Evolutionary conservation across 306 rosid species (phyloP), one percentile per base, ranked within the genome.

Genomic region (Trifolium subterraneum): DNA sequence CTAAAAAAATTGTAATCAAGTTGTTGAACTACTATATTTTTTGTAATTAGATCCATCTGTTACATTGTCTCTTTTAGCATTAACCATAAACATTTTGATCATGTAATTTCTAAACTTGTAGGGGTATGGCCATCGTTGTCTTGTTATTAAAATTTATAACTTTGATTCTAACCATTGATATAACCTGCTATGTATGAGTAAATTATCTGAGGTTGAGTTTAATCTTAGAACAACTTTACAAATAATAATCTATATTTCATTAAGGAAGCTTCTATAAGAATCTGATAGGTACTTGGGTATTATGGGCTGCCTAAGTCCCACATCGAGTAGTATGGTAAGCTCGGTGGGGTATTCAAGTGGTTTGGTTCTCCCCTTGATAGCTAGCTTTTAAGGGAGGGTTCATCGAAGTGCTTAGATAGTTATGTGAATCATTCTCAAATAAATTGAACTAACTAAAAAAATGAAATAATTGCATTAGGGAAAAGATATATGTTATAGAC

Each of bases 151-250:
- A 29, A 14, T 29, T 60, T 60, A 29, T 59, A 23, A 56, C 16
- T 59, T 6, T 15, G 14, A 25, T 27, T 59, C 29, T 27, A 18
- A 27, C 35, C 38, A 59, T 27, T 25, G 16, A 5, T 25, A 13
- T 58, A 23, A 59, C 36, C 39, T 59, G 4, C 39, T 59, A 59
- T 31, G 25, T 33, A 62, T 62, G 68, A 52, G 27, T 62, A 14
- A 62, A 62, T 63, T 36, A 36, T 63, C 47, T 63, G 68, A 63
- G 68, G 8, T 63, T 29, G 68, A 35, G 27, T 36, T 35, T 63
- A 63, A 63, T 36, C 29, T 63, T 63, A 36, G 25, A 36, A 63
- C 23, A 35, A 35, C 47, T 63, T 36, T 5, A 18, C 11, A 36
- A 36, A 63, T 36, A 36, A 63, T 64, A 20, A 31, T 35, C 20